Base-by-base conservation (phyloP, 495 filamentous ascomycete species). In the Hypomontagnella submonticulosa region DNA sequence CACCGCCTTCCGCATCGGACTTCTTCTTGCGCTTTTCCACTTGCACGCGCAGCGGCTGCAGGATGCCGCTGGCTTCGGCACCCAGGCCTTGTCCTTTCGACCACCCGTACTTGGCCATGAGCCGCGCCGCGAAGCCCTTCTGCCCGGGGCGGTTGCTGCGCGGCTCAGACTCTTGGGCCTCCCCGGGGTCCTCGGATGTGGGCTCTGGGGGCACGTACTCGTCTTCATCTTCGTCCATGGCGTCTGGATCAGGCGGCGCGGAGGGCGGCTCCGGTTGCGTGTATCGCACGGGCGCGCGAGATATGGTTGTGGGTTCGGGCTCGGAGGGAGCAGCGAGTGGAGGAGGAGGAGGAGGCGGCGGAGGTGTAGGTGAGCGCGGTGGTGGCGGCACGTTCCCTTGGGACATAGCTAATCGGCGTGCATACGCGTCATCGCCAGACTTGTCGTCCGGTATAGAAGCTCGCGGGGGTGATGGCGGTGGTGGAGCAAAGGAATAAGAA, bases 71-170 rank as follows among this genome's bases (percentile, higher is more conserved):
- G 9, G 84, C 85, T 47, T 86, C 84, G 1, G 91, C 92, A 61
- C 95, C 95, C 10, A 99, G 84, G 2, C 95, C 95, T 42, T 88
- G 83, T 16, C 96, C 96, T 63, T 91, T 89, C 9, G 85, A 89
- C 92, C 93, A 97, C 50, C 96, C 96, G 73, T 95, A 92, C 68
- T 97, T 97, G 27, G 87, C 84, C 84, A 99, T 90, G 30, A 97
- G 83, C 19, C 92, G 89, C 56, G 91, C 83, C 2, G 93, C 95
- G 70, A 96, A 97, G 58, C 88, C 89, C 67, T 88, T 84, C 75
- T 97, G 90, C 9, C 92, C 91, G 0, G 93, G 91, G 9, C 89
- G 88, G 53, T 81, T 82, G 15, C 88, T 88, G 30, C 88, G 87
- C 20, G 82, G 55, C 10, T 63, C 59, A 9, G 40, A 8, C 4